These are phyloP conservation scores for Discostella pseudostelligera DNA, from an alignment of 108 stramenopile species.

Conservation along the genomic window DNA sequence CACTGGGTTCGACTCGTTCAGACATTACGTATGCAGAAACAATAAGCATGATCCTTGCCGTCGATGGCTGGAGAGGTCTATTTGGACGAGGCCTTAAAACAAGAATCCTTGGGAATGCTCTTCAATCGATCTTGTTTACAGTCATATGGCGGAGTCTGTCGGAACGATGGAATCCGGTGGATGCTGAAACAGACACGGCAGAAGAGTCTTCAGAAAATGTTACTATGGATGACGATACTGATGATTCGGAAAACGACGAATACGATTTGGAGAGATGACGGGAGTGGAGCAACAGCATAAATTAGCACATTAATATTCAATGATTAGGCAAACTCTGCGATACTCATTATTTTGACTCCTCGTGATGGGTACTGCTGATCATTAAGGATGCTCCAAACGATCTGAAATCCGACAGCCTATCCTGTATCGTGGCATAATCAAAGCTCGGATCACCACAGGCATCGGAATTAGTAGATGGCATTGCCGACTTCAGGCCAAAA, in stretches of 20 bases:
- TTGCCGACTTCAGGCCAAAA: too few species aligned
- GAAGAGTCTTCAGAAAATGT: neutral
- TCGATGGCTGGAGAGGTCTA: constrained; percentile 83
- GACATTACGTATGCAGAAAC: constrained; percentile 60
- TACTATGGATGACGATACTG: neutral
- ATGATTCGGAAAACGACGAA: too few species aligned
- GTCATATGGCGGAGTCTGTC: constrained; percentile 82
- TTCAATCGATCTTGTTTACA: constrained; percentile 81
- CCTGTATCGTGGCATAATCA: constrained; percentile 34
- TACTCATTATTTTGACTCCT: constrained; percentile 2
- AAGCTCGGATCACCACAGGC: neutral
- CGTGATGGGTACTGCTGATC: constrained; percentile 28
- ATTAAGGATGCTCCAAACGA: constrained; percentile 31
- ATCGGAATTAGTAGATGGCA: neutral
- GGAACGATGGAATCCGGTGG: constrained; percentile 41
- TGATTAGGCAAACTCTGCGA: neutral
- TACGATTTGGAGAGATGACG: too few species aligned
- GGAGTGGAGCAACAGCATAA: too few species aligned
- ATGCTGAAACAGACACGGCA: neutral
- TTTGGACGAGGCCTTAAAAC: constrained; percentile 80
- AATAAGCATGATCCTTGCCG: constrained; percentile 72
- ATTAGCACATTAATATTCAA: too few species aligned
- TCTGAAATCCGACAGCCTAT: constrained; percentile 40
- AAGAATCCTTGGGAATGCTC: constrained; percentile 76
- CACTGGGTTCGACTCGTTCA: constrained; percentile 54